phyloP scores from a whole-genome alignment of 2,329 filamentous ascomycete genomes.

The Stachybotrys echinatus region DNA sequence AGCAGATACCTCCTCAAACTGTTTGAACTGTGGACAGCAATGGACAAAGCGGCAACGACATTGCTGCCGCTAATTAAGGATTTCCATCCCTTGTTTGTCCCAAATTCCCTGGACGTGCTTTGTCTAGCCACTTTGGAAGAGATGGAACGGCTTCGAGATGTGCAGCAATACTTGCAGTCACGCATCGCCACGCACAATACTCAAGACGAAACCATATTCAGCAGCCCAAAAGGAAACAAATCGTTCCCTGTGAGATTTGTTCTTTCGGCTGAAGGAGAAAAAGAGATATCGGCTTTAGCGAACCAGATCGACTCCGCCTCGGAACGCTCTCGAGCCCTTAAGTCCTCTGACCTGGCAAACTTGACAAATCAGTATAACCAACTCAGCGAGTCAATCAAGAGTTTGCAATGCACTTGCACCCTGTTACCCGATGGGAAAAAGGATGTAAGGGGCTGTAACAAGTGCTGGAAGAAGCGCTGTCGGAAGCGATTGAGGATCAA shows the following conservation, averaged over 20 bases:
- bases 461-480: slow-evolving; percentile 8
- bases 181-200: slow-evolving; percentile 9
- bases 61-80: slow-evolving; percentile 41
- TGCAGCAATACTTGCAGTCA: slow-evolving; percentile 11
- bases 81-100: slow-evolving; percentile 45
- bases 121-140: slow-evolving; percentile 40
- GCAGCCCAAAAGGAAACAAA: slow-evolving; percentile 18
- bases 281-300: neutral
- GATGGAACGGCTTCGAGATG: slow-evolving; percentile 40
- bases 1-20: slow-evolving; percentile 38
- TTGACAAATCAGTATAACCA: slow-evolving; percentile 8
- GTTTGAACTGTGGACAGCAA: slow-evolving; percentile 51
- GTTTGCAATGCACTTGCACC: slow-evolving; percentile 10
- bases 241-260: slow-evolving; percentile 5
- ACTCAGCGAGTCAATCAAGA: slow-evolving; percentile 7
- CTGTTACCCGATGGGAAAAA: neutral
- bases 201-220: slow-evolving; percentile 39
- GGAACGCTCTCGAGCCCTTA: neutral
- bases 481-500: slow-evolving; percentile 11
- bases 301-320: slow-evolving; percentile 3
- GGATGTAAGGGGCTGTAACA: slow-evolving; percentile 6
- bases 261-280: neutral
- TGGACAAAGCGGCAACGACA: slow-evolving; percentile 43
- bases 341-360: neutral
- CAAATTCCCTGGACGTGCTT: slow-evolving; percentile 47